Evolutionary conservation across 148 eudicot genomes (phyloP), one percentile per base, ranked within the genome.

Genomic region (Polygonum maritimum): DNA sequence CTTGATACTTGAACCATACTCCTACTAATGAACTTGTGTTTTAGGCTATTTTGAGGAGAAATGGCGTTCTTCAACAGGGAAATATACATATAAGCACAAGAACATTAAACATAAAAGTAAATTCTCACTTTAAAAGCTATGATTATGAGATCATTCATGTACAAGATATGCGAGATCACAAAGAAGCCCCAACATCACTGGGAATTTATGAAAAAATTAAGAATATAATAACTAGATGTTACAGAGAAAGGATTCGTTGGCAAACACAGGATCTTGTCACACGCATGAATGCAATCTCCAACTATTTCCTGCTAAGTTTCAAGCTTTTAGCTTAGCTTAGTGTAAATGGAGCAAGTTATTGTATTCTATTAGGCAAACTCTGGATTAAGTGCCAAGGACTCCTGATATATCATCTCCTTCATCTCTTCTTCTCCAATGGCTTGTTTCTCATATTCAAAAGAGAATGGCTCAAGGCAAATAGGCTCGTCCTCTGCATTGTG

Each of bases 341-440:
- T 54, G 60, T 49, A 26, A 54, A 54, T 54, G 26, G 14, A 19
- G 22, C 60, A n/a, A 54, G 19, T 18, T 51, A 19, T 11, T 26
- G 31, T 62, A 16, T 16, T 21, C 31, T 33, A 11, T 73, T 78
- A 88, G 22, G 85, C 91, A 76, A 83, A 82, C 36, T 80, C 77
- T 14, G 92, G 96, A 82, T 93, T 93, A 54, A 88, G 78, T 11
- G 86, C 85, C 69, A 91, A 75, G 60, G 96, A 86, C 78, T 91
- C 96, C 60, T 87, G 89, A 77, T 93, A 91, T 45, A 93, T 91
- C 97, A 93, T 89, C 47, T 93, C 98, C 79, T 93, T 93, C 48
- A 93, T 93, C 80, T 91, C 90, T 71, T 91, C 98, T 78, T 93
- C 98, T 40, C 88, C 87, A 54, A 85, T 55, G 40, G 79, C 89